Evolutionary conservation across 192 early-diverging fungal genomes (phyloP).

Genomic region (Linnemannia hyalina): DNA sequence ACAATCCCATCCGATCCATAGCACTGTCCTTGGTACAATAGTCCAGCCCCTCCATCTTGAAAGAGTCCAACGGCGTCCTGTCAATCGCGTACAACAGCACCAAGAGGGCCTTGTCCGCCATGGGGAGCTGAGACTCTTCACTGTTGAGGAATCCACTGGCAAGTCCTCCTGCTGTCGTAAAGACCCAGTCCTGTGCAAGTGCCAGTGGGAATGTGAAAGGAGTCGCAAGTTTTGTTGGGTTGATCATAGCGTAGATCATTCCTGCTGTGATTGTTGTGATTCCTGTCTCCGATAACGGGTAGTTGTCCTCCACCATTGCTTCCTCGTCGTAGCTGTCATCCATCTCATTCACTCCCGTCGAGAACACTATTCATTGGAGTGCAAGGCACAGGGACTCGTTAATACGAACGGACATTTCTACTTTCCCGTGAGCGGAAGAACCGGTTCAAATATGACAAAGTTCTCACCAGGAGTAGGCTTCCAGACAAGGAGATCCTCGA

Average conservation of each 20-base stretch:
- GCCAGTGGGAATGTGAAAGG: conserved; percentile 32
- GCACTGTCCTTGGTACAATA: conserved; percentile 37
- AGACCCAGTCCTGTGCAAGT: conserved; percentile 46
- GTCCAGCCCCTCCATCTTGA: conserved; percentile 36
- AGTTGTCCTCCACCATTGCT: conserved; percentile 49
- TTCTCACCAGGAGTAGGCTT: conserved; percentile 42
- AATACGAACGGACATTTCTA: not conserved
- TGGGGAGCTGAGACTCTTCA: conserved; percentile 38
- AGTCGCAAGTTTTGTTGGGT: conserved; percentile 18
- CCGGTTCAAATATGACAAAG: not conserved
- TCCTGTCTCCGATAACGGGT: conserved; percentile 47
- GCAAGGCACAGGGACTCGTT: not conserved
- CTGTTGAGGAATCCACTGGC: conserved; percentile 41
- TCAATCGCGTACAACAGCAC: conserved; percentile 44
- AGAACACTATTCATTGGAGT: conserved; percentile 26
- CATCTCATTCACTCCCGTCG: conserved; percentile 35
- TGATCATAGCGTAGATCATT: conserved; percentile 44
- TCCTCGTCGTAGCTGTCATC: conserved; percentile 51
- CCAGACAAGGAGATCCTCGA: conserved; percentile 38
- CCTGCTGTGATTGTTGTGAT: conserved; percentile 39
- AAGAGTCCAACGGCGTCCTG: conserved; percentile 30
- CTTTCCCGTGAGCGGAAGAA: not conserved
- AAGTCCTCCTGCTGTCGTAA: conserved; percentile 40
- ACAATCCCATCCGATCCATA: conserved; percentile 38
- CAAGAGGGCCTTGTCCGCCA: conserved; percentile 47